Conservation (phyloP, 345 rosid genomes). For the Adansonia digitata region DNA sequence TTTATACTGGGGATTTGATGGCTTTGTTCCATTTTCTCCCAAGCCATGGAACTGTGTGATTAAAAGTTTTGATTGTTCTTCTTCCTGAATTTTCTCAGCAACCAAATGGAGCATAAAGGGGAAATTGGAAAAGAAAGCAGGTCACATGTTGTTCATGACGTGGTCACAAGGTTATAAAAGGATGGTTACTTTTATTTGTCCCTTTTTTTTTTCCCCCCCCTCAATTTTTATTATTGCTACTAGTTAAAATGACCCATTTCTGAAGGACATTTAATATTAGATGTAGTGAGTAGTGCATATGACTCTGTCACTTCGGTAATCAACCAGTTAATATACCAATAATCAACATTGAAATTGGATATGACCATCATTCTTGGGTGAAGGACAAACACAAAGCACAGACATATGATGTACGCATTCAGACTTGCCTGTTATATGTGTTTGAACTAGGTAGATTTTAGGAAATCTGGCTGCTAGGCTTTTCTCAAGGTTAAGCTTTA, state of each 20-base stretch:
- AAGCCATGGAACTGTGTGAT: background rate
- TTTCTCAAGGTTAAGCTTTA: background rate
- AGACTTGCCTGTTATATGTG: background rate
- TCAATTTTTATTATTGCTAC: too few relatives aligned
- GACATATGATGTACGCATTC: background rate
- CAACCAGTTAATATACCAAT: background rate
- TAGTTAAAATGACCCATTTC: background rate
- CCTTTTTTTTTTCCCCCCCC: too few relatives aligned
- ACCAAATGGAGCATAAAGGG: constrained; percentile 38
- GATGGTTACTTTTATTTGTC: constrained; percentile 6
- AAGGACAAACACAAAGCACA: background rate
- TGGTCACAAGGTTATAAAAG: constrained; percentile 29
- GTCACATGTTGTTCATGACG: constrained; percentile 36
- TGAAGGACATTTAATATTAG: background rate
- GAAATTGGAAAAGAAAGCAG: constrained; percentile 34
- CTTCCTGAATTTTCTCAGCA: constrained; percentile 44
- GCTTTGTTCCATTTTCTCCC: constrained; percentile 5
- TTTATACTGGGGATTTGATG: constrained; percentile 5
- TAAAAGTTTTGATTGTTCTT: constrained; percentile 16
- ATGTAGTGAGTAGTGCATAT: background rate
- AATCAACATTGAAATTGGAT: background rate
- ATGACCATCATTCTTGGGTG: background rate
- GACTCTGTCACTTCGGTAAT: background rate
- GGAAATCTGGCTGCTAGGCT: background rate
- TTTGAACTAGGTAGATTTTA: background rate